Conservation (phyloP, 2,329 filamentous ascomycete genomes). For the Colletotrichum graminicola region DNA sequence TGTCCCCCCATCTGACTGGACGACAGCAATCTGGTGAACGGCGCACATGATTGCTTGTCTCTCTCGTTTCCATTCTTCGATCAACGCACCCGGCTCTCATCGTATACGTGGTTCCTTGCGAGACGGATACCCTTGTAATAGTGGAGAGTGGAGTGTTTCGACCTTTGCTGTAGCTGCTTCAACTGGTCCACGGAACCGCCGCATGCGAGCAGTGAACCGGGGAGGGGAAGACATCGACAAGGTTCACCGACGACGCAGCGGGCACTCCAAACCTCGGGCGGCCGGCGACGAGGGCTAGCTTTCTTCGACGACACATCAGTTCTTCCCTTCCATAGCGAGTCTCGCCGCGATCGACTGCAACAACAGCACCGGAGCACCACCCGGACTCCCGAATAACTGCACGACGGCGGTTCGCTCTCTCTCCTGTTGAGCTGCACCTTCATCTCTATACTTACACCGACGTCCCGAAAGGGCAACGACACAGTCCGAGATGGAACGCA, state of each 20-base stretch:
- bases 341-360: background rate
- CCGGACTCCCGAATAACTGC: background rate
- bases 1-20: slow-evolving; percentile 33
- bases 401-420: background rate
- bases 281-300: background rate
- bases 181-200: background rate
- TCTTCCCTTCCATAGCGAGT: background rate
- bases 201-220: slow-evolving; percentile 12
- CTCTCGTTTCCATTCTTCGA: background rate
- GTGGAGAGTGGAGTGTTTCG: background rate
- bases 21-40: slow-evolving; percentile 31
- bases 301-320: slow-evolving; percentile 5
- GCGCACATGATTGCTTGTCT: slow-evolving; percentile 39
- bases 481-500: slow-evolving; percentile 34
- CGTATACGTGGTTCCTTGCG: background rate
- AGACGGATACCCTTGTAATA: slow-evolving; percentile 1
- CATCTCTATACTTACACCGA: background rate
- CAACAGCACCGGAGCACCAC: background rate
- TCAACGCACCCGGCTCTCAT: background rate
- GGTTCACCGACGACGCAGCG: slow-evolving; percentile 15
- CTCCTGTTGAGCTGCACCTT: background rate
- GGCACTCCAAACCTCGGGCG: slow-evolving; percentile 10
- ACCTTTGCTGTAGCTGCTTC: background rate
- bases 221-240: slow-evolving; percentile 10
- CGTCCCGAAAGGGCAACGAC: background rate